Conservation (phyloP, 176 grass and related monocot genomes). For the Echinochloa phyllopogon region DNA sequence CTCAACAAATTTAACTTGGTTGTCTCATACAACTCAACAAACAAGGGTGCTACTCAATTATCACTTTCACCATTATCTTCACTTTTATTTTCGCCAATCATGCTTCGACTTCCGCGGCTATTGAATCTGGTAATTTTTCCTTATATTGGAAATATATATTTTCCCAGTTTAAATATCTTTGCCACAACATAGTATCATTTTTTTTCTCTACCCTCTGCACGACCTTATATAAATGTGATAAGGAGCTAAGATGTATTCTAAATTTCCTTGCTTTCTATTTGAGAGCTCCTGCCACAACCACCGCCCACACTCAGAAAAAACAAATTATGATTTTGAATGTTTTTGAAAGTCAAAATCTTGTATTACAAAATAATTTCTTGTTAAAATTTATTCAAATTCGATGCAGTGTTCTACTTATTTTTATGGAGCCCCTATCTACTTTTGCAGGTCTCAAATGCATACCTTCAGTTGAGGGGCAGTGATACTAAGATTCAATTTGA, state of each 20-base stretch:
- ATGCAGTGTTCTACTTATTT: neutral
- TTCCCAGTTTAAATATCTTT: neutral
- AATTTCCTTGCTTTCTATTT: slow-evolving; percentile 7
- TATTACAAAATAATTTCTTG: neutral
- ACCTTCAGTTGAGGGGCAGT: slow-evolving; percentile 39
- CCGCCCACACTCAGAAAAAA: too few species aligned
- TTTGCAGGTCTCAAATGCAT: slow-evolving; percentile 48
- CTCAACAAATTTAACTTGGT: slow-evolving; percentile 36
- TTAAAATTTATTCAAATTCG: neutral
- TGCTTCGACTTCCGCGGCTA: slow-evolving; percentile 44
- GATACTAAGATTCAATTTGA: slow-evolving; percentile 47
- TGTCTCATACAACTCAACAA: slow-evolving; percentile 47
- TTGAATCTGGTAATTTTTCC: slow-evolving; percentile 55
- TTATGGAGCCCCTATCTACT: slow-evolving; percentile 11
- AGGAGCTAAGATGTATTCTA: neutral
- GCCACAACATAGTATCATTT: neutral
- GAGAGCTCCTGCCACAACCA: neutral
- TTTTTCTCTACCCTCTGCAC: neutral
- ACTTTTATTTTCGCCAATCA: neutral
- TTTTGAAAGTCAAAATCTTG: neutral
- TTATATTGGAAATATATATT: neutral
- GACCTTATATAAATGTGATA: neutral
- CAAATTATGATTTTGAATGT: neutral
- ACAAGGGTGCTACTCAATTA: neutral
- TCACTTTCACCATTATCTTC: neutral